Base-by-base conservation (phyloP, 164 flowering plant genomes). In the Nelumbo lutea region DNA sequence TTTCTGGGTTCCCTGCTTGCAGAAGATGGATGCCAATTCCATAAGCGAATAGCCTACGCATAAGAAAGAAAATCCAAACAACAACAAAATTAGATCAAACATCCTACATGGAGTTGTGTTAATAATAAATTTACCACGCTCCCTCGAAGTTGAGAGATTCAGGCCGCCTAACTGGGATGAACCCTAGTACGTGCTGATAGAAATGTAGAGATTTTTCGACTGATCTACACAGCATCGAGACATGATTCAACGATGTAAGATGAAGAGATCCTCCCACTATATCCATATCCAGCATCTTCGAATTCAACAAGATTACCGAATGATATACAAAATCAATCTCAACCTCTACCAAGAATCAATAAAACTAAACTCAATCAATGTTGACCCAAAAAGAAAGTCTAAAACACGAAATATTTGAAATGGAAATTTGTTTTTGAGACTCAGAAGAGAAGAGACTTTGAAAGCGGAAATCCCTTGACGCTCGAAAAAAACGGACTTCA, bases 121-220 rank as follows among this genome's bases (percentile, higher is more conserved):
- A 40, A 42, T 40, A 39, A 42, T 7, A 15, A 42, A 66, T 3
- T 72, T 83, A 87, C 93, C 96, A 90, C 50, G 94, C 92, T 48
- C 97, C 97, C 67, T 89, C 81, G 63, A 90, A 90, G 74, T 89
- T 83, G 56, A 90, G 89, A 7, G 97, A 90, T 10, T 87, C 90
- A 6, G 97, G 97, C 74, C 97, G 80, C 59, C 84, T 76, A 27
- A 90, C 71, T 0, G 97, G 94, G 58, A 81, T 56, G 59, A 90
- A 90, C 52, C 97, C 97, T 42, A 90, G 84, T 77, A 86, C 79
- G 57, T 86, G 68, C 45, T 79, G 85, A 65, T 89, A 90, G 59
- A 90, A 90, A 42, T 79, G 68, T 8, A 86, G 79, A 15, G 94
- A 87, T 68, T 86, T 77, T 72, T 83, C 86, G 40, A 86, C 76